Base-by-base conservation (phyloP, 352 stramenopile genomes). In the Peronospora belbahrii region DNA sequence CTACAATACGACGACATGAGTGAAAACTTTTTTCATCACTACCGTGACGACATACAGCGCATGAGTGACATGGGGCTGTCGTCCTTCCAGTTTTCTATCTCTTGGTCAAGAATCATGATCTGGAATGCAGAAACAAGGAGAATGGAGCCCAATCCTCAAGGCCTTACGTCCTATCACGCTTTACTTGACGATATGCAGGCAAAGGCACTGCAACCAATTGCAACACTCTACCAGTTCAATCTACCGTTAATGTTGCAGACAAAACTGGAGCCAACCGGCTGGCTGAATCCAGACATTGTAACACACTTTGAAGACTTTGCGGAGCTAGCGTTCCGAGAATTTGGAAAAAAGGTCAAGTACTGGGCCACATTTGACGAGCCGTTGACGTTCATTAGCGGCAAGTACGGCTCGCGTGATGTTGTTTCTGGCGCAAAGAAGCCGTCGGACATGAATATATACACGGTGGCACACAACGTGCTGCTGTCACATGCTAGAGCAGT, bases 321-420 rank as follows among this genome's bases (percentile, higher is more conserved):
- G 2, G 50, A 73, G 30, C 62, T 97, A 18, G 93, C 85, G 44
- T 98, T 97, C 62, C 51, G 73, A 10, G 71, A 83, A 31, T 98
- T 96, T 70, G 94, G 93, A 34, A 57, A 76, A 46, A 84, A 94
- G 39, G 84, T 98, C 11, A 85, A 93, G 51, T 83, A 81, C 46
- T 98, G 94, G 94, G 83, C 96, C 10, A 98, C 94, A 2, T 89
- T 98, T 47, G 98, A 98, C 52, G 95, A 98, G 63, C 73, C 88
- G 10, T 91, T 85, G 69, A 90, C 72, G 6, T 83, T 97, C 27
- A 74, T 78, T 14, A 83, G 84, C 17, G 60, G 83, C 23, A 92
- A 81, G 14, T 97, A 97, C 59, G 77, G 81, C 40, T 82, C 73
- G 33, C 87, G 85, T 37, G 45, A 60, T 28, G 59, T 59, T 15